Conservation (phyloP, 1,139 yeast genomes). For the Suhomyces atakaporum region DNA sequence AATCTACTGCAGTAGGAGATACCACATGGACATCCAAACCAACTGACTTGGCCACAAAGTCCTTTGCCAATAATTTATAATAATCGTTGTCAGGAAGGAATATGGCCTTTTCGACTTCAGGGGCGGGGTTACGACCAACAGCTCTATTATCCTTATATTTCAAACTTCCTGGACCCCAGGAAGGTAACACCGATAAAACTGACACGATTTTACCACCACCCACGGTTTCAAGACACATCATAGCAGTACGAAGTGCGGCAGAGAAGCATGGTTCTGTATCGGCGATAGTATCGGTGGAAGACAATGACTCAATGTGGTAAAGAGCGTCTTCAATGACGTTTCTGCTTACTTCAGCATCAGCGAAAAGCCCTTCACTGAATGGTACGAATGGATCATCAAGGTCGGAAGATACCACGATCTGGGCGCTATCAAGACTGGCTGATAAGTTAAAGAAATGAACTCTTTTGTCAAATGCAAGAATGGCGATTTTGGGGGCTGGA, state of each 20-base stretch:
- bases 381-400: conserved; percentile 84
- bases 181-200: conserved; percentile 68
- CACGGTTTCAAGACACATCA: conserved; percentile 57
- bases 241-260: conserved; percentile 72
- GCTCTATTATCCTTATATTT: conserved; percentile 49
- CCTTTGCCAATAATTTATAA: conserved; percentile 62
- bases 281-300: conserved; percentile 40
- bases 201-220: conserved; percentile 86
- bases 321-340: conserved; percentile 68
- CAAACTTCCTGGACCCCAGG: conserved; percentile 84
- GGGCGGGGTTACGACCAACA: conserved; percentile 40
- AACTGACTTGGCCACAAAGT: conserved; percentile 58
- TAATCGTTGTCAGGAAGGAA: conserved; percentile 63
- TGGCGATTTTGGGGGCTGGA: conserved; percentile 45
- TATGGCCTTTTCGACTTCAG: conserved; percentile 57
- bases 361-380: conserved; percentile 74
- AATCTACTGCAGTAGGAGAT: conserved; percentile 65
- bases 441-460: conserved; percentile 75
- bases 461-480: conserved; percentile 74
- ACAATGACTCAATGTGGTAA: conserved; percentile 53
- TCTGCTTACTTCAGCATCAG: conserved; percentile 69
- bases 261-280: conserved; percentile 79
- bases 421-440: conserved; percentile 57
- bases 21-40: conserved; percentile 80
- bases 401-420: conserved; percentile 69